A percentile compares a stretch with the other conserved stretches of the same genome.
Conservation (phyloP, 345 rosid genomes). For the Pelargonium nanum region DNA sequence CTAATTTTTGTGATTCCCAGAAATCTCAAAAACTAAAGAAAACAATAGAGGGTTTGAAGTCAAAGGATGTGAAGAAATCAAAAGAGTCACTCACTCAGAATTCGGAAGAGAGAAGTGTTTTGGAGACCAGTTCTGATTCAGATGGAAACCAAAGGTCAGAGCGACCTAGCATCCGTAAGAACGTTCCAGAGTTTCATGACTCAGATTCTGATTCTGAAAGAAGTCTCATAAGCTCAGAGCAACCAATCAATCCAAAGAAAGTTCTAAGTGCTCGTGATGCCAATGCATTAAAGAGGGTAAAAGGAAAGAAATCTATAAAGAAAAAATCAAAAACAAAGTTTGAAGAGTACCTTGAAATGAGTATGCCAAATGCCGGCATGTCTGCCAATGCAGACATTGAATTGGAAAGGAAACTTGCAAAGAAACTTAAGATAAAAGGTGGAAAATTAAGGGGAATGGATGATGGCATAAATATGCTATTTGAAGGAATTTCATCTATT, state of each 20-base stretch:
- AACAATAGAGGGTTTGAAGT: slow-evolving; percentile 7
- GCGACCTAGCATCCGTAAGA: slow-evolving; percentile 2
- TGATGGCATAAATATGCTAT: slow-evolving; percentile 46
- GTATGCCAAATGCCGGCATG: slow-evolving; percentile 16
- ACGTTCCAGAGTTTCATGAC: not conserved
- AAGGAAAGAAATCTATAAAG: slow-evolving; percentile 25
- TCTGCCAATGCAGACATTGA: slow-evolving; percentile 44
- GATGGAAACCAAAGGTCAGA: slow-evolving; percentile 13
- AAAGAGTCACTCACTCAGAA: slow-evolving; percentile 5
- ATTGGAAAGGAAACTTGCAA: slow-evolving; percentile 72
- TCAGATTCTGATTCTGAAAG: slow-evolving; percentile 7
- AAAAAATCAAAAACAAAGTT: slow-evolving; percentile 45
- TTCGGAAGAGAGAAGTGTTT: slow-evolving; percentile 7
- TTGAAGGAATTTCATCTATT: slow-evolving; percentile 40
- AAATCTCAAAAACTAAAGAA: slow-evolving; percentile 30
- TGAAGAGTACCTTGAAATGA: slow-evolving; percentile 63
- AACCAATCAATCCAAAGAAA: not conserved
- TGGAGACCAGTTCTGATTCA: slow-evolving; percentile 3
- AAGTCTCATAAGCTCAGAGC: slow-evolving; percentile 12
- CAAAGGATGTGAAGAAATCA: slow-evolving; percentile 13
- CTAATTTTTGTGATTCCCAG: slow-evolving; percentile 21
- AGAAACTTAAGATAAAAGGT: slow-evolving; percentile 69
- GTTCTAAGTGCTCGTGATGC: not conserved
- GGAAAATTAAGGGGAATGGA: slow-evolving; percentile 57
- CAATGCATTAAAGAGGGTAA: slow-evolving; percentile 19